Percentiles rank a stretch among this genome's conserved stretches.
Evolutionary conservation across 441 rosid species (phyloP).

Genomic region (Daphne laureola): DNA sequence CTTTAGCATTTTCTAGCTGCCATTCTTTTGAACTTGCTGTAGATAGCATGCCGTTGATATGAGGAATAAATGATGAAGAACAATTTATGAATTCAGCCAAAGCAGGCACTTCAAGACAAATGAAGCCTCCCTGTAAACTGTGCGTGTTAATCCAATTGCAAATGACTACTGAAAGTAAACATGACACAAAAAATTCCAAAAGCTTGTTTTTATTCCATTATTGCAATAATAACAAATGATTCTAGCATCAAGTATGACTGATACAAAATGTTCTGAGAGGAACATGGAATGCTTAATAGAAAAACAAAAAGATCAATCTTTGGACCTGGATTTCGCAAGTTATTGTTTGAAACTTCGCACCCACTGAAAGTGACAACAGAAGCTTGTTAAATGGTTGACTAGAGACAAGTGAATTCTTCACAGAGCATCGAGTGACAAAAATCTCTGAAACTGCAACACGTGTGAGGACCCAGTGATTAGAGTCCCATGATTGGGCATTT

Average conservation of each 20-base stretch:
- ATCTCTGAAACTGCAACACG: conserved; percentile 40
- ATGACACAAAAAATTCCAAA: conserved; percentile 11
- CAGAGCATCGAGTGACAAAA: conserved; percentile 42
- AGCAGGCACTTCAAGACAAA: conserved; percentile 60
- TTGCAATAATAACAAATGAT: background rate
- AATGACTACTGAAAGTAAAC: background rate
- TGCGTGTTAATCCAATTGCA: background rate
- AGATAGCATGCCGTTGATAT: conserved; percentile 27
- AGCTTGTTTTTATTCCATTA: background rate
- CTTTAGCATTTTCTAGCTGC: conserved; percentile 31
- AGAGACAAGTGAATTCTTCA: conserved; percentile 41
- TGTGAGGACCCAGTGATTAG: conserved; percentile 40
- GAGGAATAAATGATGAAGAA: conserved; percentile 35
- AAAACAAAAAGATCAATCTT: conserved; percentile 16
- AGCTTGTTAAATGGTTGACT: conserved; percentile 55
- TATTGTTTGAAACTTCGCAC: conserved; percentile 42
- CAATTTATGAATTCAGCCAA: conserved; percentile 37
- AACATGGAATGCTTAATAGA: conserved; percentile 12
- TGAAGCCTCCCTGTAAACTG: conserved; percentile 73
- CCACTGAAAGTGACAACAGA: conserved; percentile 50
- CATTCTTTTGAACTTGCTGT: conserved; percentile 24
- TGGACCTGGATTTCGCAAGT: conserved; percentile 63
- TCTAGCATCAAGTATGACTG: conserved; percentile 7
- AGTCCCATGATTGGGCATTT: conserved; percentile 22
- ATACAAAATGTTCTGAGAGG: background rate